Base-by-base conservation (phyloP, 2,329 filamentous ascomycete species). In the Sporothrix humicola region DNA sequence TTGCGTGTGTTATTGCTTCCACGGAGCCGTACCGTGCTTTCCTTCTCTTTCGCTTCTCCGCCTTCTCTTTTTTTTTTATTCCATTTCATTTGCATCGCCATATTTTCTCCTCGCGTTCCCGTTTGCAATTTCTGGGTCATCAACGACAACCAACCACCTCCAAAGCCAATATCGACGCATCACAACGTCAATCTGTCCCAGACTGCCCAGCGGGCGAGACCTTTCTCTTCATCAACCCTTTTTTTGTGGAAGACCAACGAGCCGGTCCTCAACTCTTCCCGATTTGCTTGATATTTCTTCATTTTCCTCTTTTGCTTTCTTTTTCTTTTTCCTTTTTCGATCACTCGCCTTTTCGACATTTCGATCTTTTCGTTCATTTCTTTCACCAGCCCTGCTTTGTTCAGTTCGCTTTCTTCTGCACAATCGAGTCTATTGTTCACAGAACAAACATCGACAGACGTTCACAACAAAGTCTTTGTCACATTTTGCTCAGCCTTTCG, bases 131-230 rank as follows among this genome's bases (percentile, higher is more conserved):
- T 54, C 31, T 61, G 42, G 31, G 69, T 26, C 54, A 23, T 23
- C 69, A 31, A 31, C 44, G 54, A 71, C 69, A 31, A 31, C 56
- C 69, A 71, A 61, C 69, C 61, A 15, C 26, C 63, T 37, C 70
- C 50, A 37, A 20, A 44, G 61, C 61, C 71, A 68, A 68, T 59
- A 72, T 72, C 71, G 52, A 48, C 61, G 50, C 61, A 46, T 68
- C 71, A 26, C 42, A 58, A 68, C 65, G 46, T 61, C 71, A 69
- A 69, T 69, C 65, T 73, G 42, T 73, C 68, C 54, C 52, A 69
- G 20, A 69, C 54, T 44, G 54, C 48, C 31, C 56, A 54, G 58
- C 46, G 12, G 58, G 46, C 56, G 44, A 65, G 56, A 52, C 59
- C 48, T 4, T 52, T 52, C 26, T 46, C 26, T 31, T 17, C 48